Evolutionary conservation across 108 stramenopile genomes (phyloP), one percentile per base, ranked within the genome.

Genomic region (Pseudonitzschia multiseries): DNA sequence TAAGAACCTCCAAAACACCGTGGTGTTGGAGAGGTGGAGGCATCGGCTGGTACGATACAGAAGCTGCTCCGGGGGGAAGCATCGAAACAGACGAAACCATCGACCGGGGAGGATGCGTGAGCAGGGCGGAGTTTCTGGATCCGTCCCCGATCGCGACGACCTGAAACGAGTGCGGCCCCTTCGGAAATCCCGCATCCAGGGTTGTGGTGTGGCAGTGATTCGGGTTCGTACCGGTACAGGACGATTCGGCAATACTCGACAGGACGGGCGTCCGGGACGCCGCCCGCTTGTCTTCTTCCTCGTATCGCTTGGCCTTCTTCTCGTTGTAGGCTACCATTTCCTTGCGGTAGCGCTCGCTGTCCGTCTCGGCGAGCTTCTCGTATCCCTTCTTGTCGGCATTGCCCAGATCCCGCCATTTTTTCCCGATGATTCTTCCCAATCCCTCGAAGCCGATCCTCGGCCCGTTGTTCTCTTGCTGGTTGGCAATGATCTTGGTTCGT

Each of bases 251-350:
- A 21, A 33, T 33, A 21, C 36, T 62, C 2, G 61, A 62, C 15
- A 62, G 5, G 8, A 61, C 64, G 4, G 42, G 26, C 27, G 41
- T 41, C 24, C 15, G 36, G 1, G 74, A 54, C 28, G 24, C 42
- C 2, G 74, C 56, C 13, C 42, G 44, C n/a, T 53, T 68, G 27
- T 69, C 69, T 66, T 77, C 70, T 36, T 72, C 68, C 31, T 72
- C 78, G 18, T 31, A 51, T 26, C 36, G 36, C 67, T 72, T 79
- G 22, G 65, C 42, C 24, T 74, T 73, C 21, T 50, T 31, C 21
- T 80, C 68, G 36, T 78, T 57, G 69, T 86, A 85, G 4, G 74
- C 68, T 50, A 81, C 83, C 84, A 88, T 88, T 50, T 88, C 84
- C 36, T 62, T 73, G 20, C 81, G 73, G 68, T 88, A 86, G 43